These are phyloP conservation scores for Trichoderma gracile DNA, from an alignment of 2,329 filamentous ascomycete genomes.

Conservation along the genomic window DNA sequence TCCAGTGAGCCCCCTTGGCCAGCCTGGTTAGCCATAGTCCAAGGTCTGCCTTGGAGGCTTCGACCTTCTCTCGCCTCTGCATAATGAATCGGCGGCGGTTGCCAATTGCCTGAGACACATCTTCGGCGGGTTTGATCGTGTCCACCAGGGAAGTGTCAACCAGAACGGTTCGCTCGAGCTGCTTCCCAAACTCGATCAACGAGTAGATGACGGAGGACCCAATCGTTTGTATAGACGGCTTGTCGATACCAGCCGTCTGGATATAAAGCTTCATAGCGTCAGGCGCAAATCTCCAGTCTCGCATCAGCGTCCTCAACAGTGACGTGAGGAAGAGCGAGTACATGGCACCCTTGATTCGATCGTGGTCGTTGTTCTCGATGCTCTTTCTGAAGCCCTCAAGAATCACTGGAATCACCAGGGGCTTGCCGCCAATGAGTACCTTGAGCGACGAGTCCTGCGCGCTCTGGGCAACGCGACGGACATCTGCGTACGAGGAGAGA, in stretches of 20 bases:
- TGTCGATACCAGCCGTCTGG: constrained; percentile 84
- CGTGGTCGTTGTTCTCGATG: constrained; percentile 77
- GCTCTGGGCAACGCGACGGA: constrained; percentile 88
- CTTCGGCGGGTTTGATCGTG: constrained; percentile 67
- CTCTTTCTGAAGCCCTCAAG: constrained; percentile 76
- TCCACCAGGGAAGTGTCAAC: constrained; percentile 71
- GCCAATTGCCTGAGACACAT: constrained; percentile 62
- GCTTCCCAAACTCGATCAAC: constrained; percentile 87
- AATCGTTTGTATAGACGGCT: constrained; percentile 89
- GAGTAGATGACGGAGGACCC: constrained; percentile 79
- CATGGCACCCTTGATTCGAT: constrained; percentile 91
- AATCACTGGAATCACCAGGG: constrained; percentile 86
- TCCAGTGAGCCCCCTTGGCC: constrained; percentile 87
- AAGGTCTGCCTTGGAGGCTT: constrained; percentile 77
- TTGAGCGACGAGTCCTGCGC: constrained; percentile 93
- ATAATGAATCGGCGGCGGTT: constrained; percentile 68
- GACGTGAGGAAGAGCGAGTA: constrained; percentile 89
- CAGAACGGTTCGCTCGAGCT: constrained; percentile 82
- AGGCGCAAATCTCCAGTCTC: constrained; percentile 94
- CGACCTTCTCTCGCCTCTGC: constrained; percentile 73
- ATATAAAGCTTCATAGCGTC: constrained; percentile 89
- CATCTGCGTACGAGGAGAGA: constrained; percentile 90
- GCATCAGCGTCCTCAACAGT: constrained; percentile 79
- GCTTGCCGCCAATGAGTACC: constrained; percentile 81
- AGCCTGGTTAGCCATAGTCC: constrained; percentile 78